These are phyloP conservation scores for Kandelia obovata DNA, from an alignment of 345 rosid species.

Conservation along the genomic window DNA sequence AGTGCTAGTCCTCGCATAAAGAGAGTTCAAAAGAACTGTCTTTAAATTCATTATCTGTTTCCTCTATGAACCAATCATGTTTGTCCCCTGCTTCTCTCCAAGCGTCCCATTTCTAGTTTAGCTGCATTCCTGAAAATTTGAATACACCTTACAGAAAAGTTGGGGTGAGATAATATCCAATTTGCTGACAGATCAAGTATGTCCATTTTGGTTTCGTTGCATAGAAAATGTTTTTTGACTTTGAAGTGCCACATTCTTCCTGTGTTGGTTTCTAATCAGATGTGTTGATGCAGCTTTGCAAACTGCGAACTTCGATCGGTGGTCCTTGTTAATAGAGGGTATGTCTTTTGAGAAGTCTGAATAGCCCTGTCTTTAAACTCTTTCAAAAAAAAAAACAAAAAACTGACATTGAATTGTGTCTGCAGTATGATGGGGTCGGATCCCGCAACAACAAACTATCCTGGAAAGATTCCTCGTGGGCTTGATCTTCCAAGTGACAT, in stretches of 20 bases:
- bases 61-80: too few relatives aligned
- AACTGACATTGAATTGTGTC: background rate
- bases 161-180: too few relatives aligned
- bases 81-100: too few relatives aligned
- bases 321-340: conserved; percentile 58
- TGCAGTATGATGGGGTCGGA: conserved; percentile 47
- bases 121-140: too few relatives aligned
- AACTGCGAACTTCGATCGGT: conserved; percentile 78
- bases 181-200: too few relatives aligned
- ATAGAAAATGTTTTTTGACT: too few relatives aligned
- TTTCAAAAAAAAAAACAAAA: background rate
- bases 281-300: conserved; percentile 46
- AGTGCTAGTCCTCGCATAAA: too few relatives aligned
- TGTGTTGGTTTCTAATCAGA: conserved; percentile 13
- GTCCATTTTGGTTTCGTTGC: too few relatives aligned
- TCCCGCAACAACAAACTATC: conserved; percentile 45
- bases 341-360: background rate
- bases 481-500: conserved; percentile 57
- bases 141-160: too few relatives aligned
- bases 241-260: background rate
- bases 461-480: conserved; percentile 52
- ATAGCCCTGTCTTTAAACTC: background rate
- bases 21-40: too few relatives aligned
- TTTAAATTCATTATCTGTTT: too few relatives aligned
- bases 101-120: too few relatives aligned